Base-by-base conservation (phyloP, 768 basidiomycete genomes). In the Pseudohyphozyma bogoriensis region DNA sequence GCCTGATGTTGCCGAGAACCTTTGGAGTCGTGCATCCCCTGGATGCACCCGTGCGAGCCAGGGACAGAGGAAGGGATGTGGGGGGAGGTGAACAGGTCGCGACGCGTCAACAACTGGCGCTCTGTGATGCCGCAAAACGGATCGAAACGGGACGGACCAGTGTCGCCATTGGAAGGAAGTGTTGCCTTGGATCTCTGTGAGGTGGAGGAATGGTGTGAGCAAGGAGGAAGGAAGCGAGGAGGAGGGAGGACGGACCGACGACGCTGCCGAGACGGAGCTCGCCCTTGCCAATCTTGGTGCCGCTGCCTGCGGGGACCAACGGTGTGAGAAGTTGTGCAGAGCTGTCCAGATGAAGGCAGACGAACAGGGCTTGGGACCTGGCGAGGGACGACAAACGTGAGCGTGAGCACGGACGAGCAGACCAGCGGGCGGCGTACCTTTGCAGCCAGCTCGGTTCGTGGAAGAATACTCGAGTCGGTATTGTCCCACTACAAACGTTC, bases 271-370 rank as follows among this genome's bases (percentile, higher is more conserved):
- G 70, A 26, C 90, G 80, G 35, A 93, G 73, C 15, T 76, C 76
- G 40, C 83, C 88, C 76, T 93, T 93, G 18, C 54, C 71, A 59
- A 95, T 85, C 33, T 78, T 64, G 10, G 82, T 87, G 45, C 88
- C 89, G 82, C 72, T 63, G 65, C 73, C 74, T 20, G 61, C 60
- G 36, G n/a, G 12, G 51, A 28, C 36, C 5, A 4, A 16, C 1
- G 31, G 31, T 16, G 24, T 32, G 5, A 33, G 16, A 31, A 31
- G 47, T 31, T 15, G 52, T 42, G 47, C 53, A 37, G 35, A 56
- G 40, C 59, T 60, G 47, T 55, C 20, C 9, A 24, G 9, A 31
- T 3, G 13, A 11, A 9, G 20, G 16, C 2, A 37, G 44, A 7
- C 3, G 16, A 28, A 22, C 9, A 5, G 49, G 12, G 29, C 39